Conservation (phyloP, 305 asterid species). For the Salvia sclarea region DNA sequence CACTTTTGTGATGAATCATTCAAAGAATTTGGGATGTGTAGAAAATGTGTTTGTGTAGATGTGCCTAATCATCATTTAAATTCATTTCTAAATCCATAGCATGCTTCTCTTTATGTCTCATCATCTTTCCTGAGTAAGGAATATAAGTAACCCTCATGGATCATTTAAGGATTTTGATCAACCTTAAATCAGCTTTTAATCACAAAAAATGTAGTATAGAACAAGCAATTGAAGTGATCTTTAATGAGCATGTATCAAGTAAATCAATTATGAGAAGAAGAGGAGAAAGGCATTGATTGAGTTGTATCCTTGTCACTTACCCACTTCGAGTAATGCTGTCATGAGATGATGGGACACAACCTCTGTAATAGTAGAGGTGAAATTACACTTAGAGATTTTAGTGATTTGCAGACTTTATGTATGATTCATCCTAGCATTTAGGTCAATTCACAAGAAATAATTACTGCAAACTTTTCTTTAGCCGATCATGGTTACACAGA, state of each 20-base stretch:
- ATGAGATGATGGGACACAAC: neutral
- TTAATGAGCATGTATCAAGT: neutral
- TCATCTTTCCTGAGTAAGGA: neutral
- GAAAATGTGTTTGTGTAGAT: neutral
- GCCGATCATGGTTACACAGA: too few relatives aligned
- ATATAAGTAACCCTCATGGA: neutral
- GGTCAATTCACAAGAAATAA: neutral
- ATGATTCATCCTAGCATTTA: neutral
- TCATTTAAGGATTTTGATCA: neutral
- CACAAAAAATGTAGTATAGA: too few relatives aligned
- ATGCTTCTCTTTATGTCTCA: neutral
- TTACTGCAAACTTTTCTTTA: neutral
- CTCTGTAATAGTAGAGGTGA: neutral
- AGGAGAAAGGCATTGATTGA: neutral
- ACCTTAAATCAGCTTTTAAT: neutral
- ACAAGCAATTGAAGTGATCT: neutral
- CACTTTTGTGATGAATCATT: neutral
- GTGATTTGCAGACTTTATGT: neutral
- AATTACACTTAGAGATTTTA: neutral
- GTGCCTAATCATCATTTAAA: neutral
- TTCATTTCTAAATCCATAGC: neutral
- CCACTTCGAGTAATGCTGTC: neutral
- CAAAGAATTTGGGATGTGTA: neutral
- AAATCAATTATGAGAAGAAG: neutral
- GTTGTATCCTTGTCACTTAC: slow-evolving; percentile 4